Evolutionary conservation across 1,139 yeast genomes (phyloP), one percentile per base, ranked within the genome.

Genomic region (Debaryomyces coudertii): DNA sequence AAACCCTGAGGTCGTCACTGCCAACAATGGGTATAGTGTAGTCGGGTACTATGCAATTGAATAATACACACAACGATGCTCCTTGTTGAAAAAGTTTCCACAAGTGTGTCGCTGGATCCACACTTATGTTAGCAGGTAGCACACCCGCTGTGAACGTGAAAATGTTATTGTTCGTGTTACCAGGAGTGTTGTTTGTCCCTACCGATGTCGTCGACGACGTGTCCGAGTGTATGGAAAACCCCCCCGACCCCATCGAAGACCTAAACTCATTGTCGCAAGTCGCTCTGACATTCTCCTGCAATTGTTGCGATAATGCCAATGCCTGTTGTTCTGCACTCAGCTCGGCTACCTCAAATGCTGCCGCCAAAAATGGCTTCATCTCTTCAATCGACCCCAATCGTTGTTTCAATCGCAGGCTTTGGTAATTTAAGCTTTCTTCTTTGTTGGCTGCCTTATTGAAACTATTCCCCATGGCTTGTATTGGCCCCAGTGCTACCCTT

Each of bases 21-120:
- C 84, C 79, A 7, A 85, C 78, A 31, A 85, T 76, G 7, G 79
- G 75, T 51, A 64, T 75, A 57, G 55, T 68, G 64, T 50, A 83
- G 70, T 55, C 72, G 12, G 71, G 58, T 33, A 61, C 58, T 27
- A 85, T 69, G 24, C 76, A 66, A 66, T 93, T 92, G 73, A 87
- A 89, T 7, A 93, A 71, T 40, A 89, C 79, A 65, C 99, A 92
- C 42, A 93, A 75, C 5, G 98, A 96, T 2, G 96, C 87, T 6
- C 99, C 99, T 58, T 88, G 90, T 57, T 93, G 95, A 59, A 93
- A 85, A 40, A 93, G 72, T 56, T 89, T 85, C 83, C 97, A 89
- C 43, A 93, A 66, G 53, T 90, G 92, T 1, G 97, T 90, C 2
- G 89, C 97, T 2, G 99, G 97, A 61, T 93, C 99, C 56, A 88